Base-by-base conservation (phyloP, 306 rosid genomes). In the Luffa acutangula region DNA sequence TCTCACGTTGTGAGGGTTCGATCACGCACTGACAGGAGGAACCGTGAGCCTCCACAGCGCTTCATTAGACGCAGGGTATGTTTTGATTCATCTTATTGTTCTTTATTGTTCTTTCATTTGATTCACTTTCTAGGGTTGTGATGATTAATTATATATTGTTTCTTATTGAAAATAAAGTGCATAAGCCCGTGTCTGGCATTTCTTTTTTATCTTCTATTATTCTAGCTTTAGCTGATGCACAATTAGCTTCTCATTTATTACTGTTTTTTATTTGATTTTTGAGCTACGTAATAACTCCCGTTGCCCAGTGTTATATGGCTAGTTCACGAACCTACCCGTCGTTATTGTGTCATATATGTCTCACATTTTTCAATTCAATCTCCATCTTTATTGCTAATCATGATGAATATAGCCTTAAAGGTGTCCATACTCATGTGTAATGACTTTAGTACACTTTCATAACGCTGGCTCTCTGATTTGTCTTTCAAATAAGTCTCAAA, bases 1-100 rank as follows among this genome's bases (percentile, higher is more conserved):
- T 95, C 98, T 6, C 99, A 95, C 6, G 99, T 95, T 51, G 97
- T 95, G 77, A 91, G 99, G 87, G 99, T 95, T 56, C 91, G 97
- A 8, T 95, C 99, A 33, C 90, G 97, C 80, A 86, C 88, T 52
- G 85, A 95, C 31, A 83, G 99, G 87, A 95, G 99, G 87, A 91
- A 87, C 52, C 99, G 99, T 69, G 93, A 93, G n/a, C 97, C 97
- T 1, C 99, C 99, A 17, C 91, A 87, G 89, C 92, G 97, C 69
- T 95, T 86, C 87, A 72, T 88, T 81, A 87, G 97, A 83, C 96
- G 97, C 89, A 88, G 91, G 95, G 97, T 93, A 80, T 31, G 81
- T 63, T 10, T 77, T 57, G n/a, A 43, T 25, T 72, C 36, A 1
- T 5, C 42, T 11, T 46, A 25, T 6, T 21, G 21, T 13, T 20